Evolutionary conservation across 176 grass and related monocot genomes (phyloP), one percentile per base, ranked within the genome.

Genomic region (Thinopyrum elongatum): DNA sequence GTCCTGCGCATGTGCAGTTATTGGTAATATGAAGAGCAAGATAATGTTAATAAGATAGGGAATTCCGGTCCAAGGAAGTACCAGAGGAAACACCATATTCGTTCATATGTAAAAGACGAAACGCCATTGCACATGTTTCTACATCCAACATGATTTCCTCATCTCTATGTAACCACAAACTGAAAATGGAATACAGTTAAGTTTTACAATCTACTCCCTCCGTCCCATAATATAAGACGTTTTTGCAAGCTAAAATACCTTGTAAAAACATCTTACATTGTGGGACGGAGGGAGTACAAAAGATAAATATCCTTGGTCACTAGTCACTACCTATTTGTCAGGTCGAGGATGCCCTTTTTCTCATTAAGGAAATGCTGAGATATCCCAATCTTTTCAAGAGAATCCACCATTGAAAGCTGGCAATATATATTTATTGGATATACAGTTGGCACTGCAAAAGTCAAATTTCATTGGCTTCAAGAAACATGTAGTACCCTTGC

Each of bases 291-390:
- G 35, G 39, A 41, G 26, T 36, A 25, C 7, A 1, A 59, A 19
- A 82, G 23, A 57, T 57, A 49, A 7, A 36, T 11, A 10, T 14
- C 2, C 16, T 66, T 66, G 0, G 1, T 16, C 27, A 14, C 1
- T 1, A 53, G 5, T 66, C 23, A 27, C 13, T 65, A 3, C 51
- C 82, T 13, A 42, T 55, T 92, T 83, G 79, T 76, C 77, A 29
- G 87, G 74, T 98, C 93, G 39, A 95, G 78, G 42, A 95, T 92
- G 25, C 42, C 41, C 35, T 87, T 90, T 87, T 93, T 95, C 60
- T 95, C 91, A 64, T 15, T 46, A 15, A 11, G 29, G 76, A 95
- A 98, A 82, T 84, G 60, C 12, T 49, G 67, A 46, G 85, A 92
- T 31, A 98, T 88, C 70, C 95, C 95, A 8, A 78, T 47, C 16